These are phyloP conservation scores for Rhododendron ferrugineum DNA, from an alignment of 148 eudicot genomes.

Conservation along the genomic window DNA sequence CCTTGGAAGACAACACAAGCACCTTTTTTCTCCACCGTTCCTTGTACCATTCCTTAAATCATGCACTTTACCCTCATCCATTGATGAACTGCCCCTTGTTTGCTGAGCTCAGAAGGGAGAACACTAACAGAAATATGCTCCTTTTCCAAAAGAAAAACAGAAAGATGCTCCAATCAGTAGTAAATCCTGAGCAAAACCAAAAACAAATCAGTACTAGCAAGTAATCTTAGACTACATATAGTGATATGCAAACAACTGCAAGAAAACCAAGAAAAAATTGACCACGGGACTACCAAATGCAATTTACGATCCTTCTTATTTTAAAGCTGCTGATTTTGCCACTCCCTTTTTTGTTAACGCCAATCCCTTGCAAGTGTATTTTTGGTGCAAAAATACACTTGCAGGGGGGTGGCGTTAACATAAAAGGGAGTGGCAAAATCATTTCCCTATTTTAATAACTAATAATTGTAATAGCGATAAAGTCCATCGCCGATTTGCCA, in stretches of 20 bases:
- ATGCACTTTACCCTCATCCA: not conserved
- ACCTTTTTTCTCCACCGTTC: not conserved
- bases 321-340: no score
- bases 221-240: not conserved
- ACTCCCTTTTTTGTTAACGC: no score
- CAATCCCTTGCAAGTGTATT: no score
- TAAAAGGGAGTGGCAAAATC: no score
- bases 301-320: not conserved
- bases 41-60: not conserved
- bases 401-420: no score
- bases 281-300: not conserved
- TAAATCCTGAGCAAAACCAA: not conserved
- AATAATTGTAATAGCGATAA: not conserved
- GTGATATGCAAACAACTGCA: not conserved
- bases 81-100: not conserved
- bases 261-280: not conserved
- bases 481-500: not conserved
- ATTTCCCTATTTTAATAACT: no score
- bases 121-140: no score
- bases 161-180: not conserved
- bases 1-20: not conserved
- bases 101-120: not conserved
- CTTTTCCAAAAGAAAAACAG: not conserved
- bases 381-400: no score
- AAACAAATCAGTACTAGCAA: not conserved